Evolutionary conservation across 176 grass and related monocot species (phyloP).

Genomic region (Ampelocalamus luodianensis): DNA sequence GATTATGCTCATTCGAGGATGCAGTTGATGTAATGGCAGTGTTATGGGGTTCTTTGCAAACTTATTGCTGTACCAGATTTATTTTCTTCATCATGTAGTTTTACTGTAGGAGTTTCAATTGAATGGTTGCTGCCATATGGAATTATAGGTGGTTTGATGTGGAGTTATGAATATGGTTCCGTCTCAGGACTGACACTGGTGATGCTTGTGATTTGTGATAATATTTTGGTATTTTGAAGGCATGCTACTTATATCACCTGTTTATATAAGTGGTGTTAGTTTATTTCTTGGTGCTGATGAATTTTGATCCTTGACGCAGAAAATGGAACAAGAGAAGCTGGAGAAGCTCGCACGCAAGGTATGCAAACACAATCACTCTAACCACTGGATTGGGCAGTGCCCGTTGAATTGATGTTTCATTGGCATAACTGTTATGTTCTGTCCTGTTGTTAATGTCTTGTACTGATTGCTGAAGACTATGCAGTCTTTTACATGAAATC

Average conservation of each 20-base stretch:
- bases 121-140: neutral
- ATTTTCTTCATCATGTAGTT: neutral
- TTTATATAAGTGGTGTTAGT: neutral
- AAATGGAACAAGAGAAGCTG: constrained; percentile 84
- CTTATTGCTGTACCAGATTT: neutral
- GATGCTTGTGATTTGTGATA: neutral
- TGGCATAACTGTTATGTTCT: neutral
- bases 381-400: neutral
- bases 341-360: constrained; percentile 79
- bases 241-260: neutral
- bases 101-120: neutral
- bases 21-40: neutral
- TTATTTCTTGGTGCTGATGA: neutral
- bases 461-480: neutral
- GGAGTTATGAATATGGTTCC: neutral
- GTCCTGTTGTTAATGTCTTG: neutral
- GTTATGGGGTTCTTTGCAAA: neutral
- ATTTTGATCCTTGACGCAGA: constrained; percentile 56
- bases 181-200: neutral
- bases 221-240: neutral
- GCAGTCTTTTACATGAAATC: neutral
- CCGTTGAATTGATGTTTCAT: neutral
- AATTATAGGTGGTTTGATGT: neutral
- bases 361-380: constrained; percentile 5
- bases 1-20: neutral